Evolutionary conservation across 257 asterid genomes (phyloP).

Genomic region (Solanum chilense): DNA sequence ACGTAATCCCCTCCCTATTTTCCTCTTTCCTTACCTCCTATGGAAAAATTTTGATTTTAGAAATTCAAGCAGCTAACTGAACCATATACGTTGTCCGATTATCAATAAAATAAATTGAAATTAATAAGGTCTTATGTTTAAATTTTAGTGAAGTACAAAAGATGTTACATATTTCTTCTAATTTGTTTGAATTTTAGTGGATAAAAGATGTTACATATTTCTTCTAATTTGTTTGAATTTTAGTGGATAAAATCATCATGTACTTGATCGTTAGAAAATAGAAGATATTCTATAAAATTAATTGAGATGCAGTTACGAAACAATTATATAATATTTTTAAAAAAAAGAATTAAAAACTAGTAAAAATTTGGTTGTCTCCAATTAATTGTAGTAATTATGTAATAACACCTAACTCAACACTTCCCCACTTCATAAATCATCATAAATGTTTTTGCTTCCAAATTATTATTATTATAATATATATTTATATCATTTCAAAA

Average conservation of each 20-base stretch:
- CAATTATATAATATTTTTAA: neutral
- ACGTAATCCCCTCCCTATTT: neutral
- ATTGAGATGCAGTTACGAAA: neutral
- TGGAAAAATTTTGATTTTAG: no score
- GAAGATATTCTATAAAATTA: neutral
- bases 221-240: no score
- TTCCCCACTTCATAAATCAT: neutral
- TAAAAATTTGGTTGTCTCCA: neutral
- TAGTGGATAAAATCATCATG: no score
- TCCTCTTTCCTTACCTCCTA: neutral
- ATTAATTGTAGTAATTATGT: neutral
- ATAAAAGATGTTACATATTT: no score
- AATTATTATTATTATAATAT: neutral
- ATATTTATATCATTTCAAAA: neutral
- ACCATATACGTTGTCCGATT: neutral
- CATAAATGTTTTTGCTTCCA: neutral
- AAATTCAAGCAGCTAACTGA: neutral
- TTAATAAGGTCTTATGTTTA: neutral
- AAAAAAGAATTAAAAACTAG: neutral
- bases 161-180: no score
- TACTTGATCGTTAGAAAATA: neutral
- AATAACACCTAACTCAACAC: neutral
- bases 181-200: no score
- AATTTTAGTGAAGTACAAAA: neutral
- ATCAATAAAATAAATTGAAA: neutral